phyloP scores from a whole-genome alignment of 345 rosid genomes.

The Cardamine chenopodiifolia region DNA sequence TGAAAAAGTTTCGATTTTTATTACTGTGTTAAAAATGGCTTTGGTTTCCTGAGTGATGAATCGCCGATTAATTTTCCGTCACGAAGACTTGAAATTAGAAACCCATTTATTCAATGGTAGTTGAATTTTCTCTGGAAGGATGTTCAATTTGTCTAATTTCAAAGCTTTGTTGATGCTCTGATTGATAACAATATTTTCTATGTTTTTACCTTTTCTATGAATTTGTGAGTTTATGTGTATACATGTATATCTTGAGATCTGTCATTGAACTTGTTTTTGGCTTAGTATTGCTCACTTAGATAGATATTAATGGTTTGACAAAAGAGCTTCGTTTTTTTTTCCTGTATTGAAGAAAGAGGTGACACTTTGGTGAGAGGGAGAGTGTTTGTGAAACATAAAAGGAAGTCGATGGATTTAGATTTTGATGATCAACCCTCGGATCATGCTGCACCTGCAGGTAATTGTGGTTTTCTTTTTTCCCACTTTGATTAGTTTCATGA shows the following conservation, averaged over 20 bases:
- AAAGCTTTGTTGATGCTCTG: constrained; percentile 5
- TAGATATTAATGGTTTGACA: not conserved
- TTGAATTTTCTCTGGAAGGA: not conserved
- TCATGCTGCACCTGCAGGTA: constrained; percentile 36
- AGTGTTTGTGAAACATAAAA: not conserved
- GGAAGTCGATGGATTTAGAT: constrained; percentile 33
- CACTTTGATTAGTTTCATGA: constrained; percentile 6
- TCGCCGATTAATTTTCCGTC: not conserved
- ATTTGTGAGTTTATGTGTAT: not conserved
- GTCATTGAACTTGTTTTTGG: constrained; percentile 6
- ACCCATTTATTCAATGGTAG: not conserved
- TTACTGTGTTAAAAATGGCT: not conserved
- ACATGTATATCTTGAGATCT: constrained; percentile 14
- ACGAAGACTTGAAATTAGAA: not conserved
- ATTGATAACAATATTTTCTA: not conserved
- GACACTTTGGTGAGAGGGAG: constrained; percentile 15
- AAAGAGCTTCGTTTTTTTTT: not conserved
- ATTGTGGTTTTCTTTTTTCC: not conserved
- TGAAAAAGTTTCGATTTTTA: not conserved
- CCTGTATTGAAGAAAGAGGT: constrained; percentile 8
- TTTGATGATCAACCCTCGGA: constrained; percentile 31
- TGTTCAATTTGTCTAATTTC: constrained; percentile 1
- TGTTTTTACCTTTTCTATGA: not conserved
- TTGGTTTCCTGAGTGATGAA: not conserved
- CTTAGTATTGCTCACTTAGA: not conserved